Base-by-base conservation (phyloP, 2,329 filamentous ascomycete genomes). In the Tothia fuscella region DNA sequence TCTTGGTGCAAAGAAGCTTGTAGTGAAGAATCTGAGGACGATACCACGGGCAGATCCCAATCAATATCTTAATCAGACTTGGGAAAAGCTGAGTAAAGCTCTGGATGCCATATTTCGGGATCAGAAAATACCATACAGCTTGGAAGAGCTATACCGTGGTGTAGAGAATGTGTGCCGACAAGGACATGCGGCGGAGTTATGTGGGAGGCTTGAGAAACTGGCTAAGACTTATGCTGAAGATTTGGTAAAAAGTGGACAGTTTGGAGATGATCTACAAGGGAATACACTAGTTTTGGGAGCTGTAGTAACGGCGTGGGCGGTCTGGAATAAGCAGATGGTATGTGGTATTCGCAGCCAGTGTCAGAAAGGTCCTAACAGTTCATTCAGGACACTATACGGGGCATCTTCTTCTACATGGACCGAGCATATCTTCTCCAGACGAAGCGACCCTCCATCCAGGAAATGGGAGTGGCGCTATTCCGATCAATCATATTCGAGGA, bases 401-500 rank as follows among this genome's bases (percentile, higher is more conserved):
- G 83, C 48, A 82, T 93, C 29, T 96, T 95, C 62, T 93, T 87
- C 64, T 98, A 88, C 55, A 72, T 98, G 49, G 89, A 98, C 57
- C 79, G 91, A 48, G 84, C 87, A 2, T 95, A 87, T 55, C 70
- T 98, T 6, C 67, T 94, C 2, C 78, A 79, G 34, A 78, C 80
- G 50, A 76, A 80, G 17, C 70, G n/a, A 25, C 43, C 72, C 7
- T 82, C 82, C 25, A 76, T 98, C 43, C 82, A 88, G 53, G 85
- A 93, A 54, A 78, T 93, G 66, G 76, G 80, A 4, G 77, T 91
- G 42, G 63, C 70, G 12, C 72, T 86, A 46, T 98, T 96, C 57
- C 75, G 83, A 41, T 72, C 64, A 6, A 59, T 66, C 35, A 64
- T 82, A 25, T 76, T 78, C 50, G 63, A 68, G 25, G 65, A 78